Evolutionary conservation across 148 eudicot genomes (phyloP), one percentile per base, ranked within the genome.

Genomic region (Vaccinium myrtillus): DNA sequence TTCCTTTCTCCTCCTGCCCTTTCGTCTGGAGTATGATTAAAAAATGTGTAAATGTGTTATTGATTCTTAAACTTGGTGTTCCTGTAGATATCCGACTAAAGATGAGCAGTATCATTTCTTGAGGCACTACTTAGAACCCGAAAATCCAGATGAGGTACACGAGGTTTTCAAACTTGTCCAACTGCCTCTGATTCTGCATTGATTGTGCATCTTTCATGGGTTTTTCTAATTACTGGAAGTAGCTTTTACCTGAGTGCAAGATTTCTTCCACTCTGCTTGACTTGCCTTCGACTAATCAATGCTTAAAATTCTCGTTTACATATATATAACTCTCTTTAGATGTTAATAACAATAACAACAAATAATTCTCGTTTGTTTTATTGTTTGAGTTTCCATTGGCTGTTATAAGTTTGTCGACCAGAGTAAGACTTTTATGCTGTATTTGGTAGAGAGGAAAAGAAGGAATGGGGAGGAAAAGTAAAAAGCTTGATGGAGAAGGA

Each of bases 61-160:
- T 85, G 59, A 83, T 86, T 51, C 65, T 73, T 83, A 54, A 63
- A 75, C 8, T 19, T 84, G 81, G 58, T 82, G 78, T 80, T 88
- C 84, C 15, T 91, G 86, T 84, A 97, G 99, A 84, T 97, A 95
- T 85, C 99, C 99, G 71, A 90, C 84, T 88, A 93, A 90, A 91
- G 98, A 92, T 58, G 98, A 92, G 75, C 99, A 97, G 75, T 94
- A 89, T 86, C 94, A 93, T 89, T 97, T 97, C 90, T 94, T 95
- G 91, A 95, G 95, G 91, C 94, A 97, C 88, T 97, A 97, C 86
- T 88, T 97, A 25, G 82, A 65, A 53, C 95, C 98, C 74, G 92
- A 93, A 82, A 88, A 88, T 61, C 94, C 99, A 51, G n/a, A 87
- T 65, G 93, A 94, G 98, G 98, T 95, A 87, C 49, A 86, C 80